These are phyloP conservation scores for Paulownia fortunei DNA, from an alignment of 257 asterid genomes.

Conservation along the genomic window DNA sequence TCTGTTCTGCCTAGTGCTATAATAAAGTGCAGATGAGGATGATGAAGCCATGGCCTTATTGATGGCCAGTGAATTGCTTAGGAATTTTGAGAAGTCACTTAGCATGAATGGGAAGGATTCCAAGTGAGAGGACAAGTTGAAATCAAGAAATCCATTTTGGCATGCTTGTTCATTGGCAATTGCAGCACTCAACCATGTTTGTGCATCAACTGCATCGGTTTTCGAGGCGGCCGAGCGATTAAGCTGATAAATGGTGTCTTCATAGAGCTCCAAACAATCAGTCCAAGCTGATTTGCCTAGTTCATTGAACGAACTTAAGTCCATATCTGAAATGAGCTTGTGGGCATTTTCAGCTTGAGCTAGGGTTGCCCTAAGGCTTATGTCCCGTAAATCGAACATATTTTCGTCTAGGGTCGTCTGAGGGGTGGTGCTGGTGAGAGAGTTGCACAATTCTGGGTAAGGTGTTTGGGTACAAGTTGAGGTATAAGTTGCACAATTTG, in stretches of 20 bases:
- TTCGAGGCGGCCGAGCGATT: constrained; percentile 27
- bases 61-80: constrained; percentile 70
- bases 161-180: constrained; percentile 67
- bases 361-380: constrained; percentile 47
- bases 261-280: constrained; percentile 58
- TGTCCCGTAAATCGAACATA: constrained; percentile 31
- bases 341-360: constrained; percentile 47
- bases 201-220: constrained; percentile 39
- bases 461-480: constrained; percentile 59
- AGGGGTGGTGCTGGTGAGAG: constrained; percentile 38
- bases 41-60: constrained; percentile 43
- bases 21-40: neutral
- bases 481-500: constrained; percentile 35
- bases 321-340: constrained; percentile 43
- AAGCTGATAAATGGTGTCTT: constrained; percentile 50
- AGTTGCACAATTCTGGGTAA: constrained; percentile 53
- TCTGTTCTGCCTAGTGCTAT: neutral
- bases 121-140: constrained; percentile 41
- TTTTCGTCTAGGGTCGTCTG: constrained; percentile 34
- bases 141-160: constrained; percentile 61
- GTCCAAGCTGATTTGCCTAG: constrained; percentile 55
- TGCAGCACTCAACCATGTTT: constrained; percentile 77
- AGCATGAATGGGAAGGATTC: constrained; percentile 24
- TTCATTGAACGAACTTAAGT: constrained; percentile 42
- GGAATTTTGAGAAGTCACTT: constrained; percentile 37